A percentile compares a stretch with the other conserved stretches of the same genome.
Conservation (phyloP, 2,329 filamentous ascomycete species). For the Graphilbum sp. region DNA sequence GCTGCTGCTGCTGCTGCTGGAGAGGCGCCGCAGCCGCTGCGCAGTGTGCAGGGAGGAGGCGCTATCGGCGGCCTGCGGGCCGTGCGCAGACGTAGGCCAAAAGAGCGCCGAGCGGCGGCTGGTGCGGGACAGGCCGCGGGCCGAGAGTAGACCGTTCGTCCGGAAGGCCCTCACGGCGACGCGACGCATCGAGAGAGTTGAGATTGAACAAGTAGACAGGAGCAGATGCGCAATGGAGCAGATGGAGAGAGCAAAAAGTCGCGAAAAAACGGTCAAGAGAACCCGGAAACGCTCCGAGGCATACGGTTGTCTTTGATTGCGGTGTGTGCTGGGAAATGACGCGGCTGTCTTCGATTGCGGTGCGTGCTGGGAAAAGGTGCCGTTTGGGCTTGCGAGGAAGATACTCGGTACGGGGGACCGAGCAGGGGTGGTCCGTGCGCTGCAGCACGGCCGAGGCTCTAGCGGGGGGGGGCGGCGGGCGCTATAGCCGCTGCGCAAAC, state of each 20-base stretch:
- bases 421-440: no score
- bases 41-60: conserved; percentile 1
- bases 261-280: not conserved
- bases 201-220: not conserved
- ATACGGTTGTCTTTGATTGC: no score
- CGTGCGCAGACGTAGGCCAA: conserved; percentile 9
- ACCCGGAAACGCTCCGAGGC: not conserved
- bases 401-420: no score
- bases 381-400: no score
- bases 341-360: no score
- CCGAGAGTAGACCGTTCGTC: conserved; percentile 47
- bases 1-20: no score
- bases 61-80: conserved; percentile 1
- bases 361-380: no score
- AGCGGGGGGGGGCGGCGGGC: no score
- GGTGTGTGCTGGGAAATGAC: no score
- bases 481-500: no score
- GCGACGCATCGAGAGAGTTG: conserved; percentile 47
- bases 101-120: conserved; percentile 21
- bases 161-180: conserved; percentile 51
- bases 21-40: no score
- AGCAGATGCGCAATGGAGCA: not conserved
- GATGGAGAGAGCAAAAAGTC: not conserved
- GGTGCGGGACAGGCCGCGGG: conserved; percentile 41
- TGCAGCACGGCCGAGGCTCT: no score